These are phyloP conservation scores for Cladobotryum mycophilum DNA, from an alignment of 2,329 filamentous ascomycete genomes.

Conservation along the genomic window DNA sequence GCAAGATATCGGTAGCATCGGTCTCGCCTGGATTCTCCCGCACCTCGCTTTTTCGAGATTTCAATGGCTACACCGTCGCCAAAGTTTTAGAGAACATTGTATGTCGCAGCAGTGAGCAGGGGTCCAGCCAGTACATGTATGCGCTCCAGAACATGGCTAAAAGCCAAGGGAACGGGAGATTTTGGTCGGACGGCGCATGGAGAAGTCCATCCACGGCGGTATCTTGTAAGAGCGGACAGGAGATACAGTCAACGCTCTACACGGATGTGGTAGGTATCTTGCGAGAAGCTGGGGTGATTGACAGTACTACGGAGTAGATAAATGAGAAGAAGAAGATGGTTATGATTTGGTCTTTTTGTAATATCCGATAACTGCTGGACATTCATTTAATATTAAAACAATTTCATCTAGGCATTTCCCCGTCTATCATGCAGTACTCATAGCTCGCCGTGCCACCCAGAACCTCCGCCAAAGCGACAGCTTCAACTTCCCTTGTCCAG, in stretches of 20 bases:
- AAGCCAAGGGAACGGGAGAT: neutral
- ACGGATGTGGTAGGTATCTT: neutral
- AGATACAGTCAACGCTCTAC: neutral
- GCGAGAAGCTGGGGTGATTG: neutral
- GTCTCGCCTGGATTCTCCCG: neutral
- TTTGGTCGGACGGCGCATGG: neutral
- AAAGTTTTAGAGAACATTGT: neutral
- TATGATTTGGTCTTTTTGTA: no score
- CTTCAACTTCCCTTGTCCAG: slow-evolving; percentile 37
- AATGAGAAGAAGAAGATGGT: neutral
- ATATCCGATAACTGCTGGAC: no score
- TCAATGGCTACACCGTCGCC: neutral
- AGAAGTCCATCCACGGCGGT: neutral
- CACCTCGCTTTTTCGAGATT: neutral
- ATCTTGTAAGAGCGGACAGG: neutral
- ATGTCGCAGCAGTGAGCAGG: neutral
- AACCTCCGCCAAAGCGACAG: slow-evolving; percentile 42
- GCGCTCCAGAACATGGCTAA: neutral
- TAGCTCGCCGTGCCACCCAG: slow-evolving; percentile 51
- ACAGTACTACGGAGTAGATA: neutral
- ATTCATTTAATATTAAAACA: no score
- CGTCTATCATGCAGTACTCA: slow-evolving; percentile 22
- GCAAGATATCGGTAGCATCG: neutral
- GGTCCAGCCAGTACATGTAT: neutral
- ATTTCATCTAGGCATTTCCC: no score